Conservation (phyloP, 352 stramenopile genomes). For the Phytopythium helicoides region DNA sequence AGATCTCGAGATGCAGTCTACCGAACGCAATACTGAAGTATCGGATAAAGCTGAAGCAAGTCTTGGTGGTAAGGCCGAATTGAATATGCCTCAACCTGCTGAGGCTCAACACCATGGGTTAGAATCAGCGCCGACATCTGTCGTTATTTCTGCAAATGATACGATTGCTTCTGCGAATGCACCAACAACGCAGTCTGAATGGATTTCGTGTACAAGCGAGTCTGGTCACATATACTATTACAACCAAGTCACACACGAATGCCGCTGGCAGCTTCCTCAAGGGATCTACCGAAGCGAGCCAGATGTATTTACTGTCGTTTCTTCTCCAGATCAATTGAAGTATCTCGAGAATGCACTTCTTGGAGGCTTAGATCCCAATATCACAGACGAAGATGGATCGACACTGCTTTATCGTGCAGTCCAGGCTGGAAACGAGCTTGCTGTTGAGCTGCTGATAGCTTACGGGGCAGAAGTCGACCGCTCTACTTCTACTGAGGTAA, state of each 20-base stretch:
- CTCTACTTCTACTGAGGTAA: conserved; percentile 11
- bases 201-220: conserved; percentile 43
- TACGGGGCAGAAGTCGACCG: conserved; percentile 43
- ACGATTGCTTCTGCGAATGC: neutral
- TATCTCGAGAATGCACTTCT: conserved; percentile 38
- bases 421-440: conserved; percentile 40
- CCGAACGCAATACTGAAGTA: too few species aligned
- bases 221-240: conserved; percentile 70
- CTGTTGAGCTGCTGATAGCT: conserved; percentile 39
- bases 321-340: conserved; percentile 14
- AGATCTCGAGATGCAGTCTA: too few species aligned
- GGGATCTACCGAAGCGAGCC: conserved; percentile 1
- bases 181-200: conserved; percentile 18
- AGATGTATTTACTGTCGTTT: conserved; percentile 17
- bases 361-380: conserved; percentile 31
- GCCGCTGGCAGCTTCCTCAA: conserved; percentile 52
- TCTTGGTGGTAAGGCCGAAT: too few species aligned
- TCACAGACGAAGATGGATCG: conserved; percentile 23
- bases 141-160: neutral
- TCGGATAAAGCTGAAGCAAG: too few species aligned
- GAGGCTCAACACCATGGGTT: too few species aligned
- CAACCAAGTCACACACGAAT: conserved; percentile 52
- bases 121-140: too few species aligned
- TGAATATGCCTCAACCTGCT: too few species aligned
- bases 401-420: conserved; percentile 53